These are phyloP conservation scores for Letharia lupina DNA, from an alignment of 495 filamentous ascomycete species.

Conservation along the genomic window DNA sequence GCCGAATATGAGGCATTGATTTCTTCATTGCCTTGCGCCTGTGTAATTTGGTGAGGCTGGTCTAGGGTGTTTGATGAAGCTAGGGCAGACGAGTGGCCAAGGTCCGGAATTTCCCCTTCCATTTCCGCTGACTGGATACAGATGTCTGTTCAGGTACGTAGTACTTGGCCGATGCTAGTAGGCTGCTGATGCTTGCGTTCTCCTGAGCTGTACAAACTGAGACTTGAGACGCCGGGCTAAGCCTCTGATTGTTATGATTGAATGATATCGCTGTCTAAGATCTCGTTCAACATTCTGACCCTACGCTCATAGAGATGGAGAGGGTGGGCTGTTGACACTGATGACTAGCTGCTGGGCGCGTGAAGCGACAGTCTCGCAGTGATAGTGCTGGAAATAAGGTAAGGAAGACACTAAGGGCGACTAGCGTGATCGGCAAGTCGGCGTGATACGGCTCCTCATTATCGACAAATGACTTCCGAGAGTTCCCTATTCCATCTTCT, in stretches of 20 bases:
- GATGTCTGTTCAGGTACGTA: not conserved
- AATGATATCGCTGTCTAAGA: not conserved
- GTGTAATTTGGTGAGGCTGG: conserved; percentile 14
- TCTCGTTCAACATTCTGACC: not conserved
- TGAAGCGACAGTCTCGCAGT: not conserved
- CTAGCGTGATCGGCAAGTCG: conserved; percentile 6
- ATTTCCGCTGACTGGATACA: conserved; percentile 28
- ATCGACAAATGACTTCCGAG: not conserved
- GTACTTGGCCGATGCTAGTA: not conserved
- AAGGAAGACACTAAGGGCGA: conserved; percentile 5
- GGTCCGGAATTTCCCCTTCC: conserved; percentile 41
- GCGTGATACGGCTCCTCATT: not conserved
- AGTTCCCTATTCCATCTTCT: not conserved
- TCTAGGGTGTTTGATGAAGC: conserved; percentile 6
- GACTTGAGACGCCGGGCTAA: not conserved
- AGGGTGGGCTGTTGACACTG: not conserved
- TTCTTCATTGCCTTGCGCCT: conserved; percentile 8
- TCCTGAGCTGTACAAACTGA: not conserved
- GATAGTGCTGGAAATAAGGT: not conserved
- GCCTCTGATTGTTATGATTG: not conserved
- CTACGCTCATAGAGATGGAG: not conserved
- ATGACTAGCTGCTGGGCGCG: not conserved
- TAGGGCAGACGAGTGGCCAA: conserved; percentile 37
- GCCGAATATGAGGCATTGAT: not conserved
- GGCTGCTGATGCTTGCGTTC: not conserved